These are phyloP conservation scores for Hygrophorus russula DNA, from an alignment of 768 basidiomycete species.

Conservation along the genomic window DNA sequence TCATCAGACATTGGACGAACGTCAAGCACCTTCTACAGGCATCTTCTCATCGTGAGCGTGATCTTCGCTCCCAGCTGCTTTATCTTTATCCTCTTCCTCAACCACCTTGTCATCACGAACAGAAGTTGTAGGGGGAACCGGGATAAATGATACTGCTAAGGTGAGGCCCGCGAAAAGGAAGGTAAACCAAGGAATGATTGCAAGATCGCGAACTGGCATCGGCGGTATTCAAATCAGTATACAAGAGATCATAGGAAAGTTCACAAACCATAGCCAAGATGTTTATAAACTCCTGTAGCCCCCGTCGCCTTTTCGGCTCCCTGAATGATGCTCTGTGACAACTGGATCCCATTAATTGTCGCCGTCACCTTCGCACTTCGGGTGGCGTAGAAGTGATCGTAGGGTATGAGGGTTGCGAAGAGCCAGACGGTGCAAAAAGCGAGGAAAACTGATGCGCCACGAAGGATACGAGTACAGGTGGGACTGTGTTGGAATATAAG, in stretches of 20 bases:
- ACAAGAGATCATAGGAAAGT: not conserved
- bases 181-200: conserved; percentile 44
- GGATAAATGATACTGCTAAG: not conserved
- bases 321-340: conserved; percentile 24
- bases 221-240: not conserved
- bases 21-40: no score
- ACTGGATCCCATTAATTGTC: conserved; percentile 17
- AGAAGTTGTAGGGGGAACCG: no score
- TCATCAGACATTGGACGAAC: no score
- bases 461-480: conserved; percentile 14
- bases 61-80: no score
- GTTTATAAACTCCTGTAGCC: conserved; percentile 22
- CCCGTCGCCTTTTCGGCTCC: conserved; percentile 19
- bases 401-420: conserved; percentile 32
- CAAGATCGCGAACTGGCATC: conserved; percentile 32
- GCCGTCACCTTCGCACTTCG: conserved; percentile 27
- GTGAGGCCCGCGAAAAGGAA: conserved; percentile 29
- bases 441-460: conserved; percentile 22
- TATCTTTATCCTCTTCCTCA: no score
- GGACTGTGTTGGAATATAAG: conserved; percentile 6
- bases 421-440: conserved; percentile 32
- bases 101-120: no score
- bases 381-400: conserved; percentile 30
- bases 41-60: no score
- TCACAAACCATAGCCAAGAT: conserved; percentile 5